These are phyloP conservation scores for Porphyrellus cyaneotinctus DNA, from an alignment of 768 basidiomycete genomes.

Conservation along the genomic window DNA sequence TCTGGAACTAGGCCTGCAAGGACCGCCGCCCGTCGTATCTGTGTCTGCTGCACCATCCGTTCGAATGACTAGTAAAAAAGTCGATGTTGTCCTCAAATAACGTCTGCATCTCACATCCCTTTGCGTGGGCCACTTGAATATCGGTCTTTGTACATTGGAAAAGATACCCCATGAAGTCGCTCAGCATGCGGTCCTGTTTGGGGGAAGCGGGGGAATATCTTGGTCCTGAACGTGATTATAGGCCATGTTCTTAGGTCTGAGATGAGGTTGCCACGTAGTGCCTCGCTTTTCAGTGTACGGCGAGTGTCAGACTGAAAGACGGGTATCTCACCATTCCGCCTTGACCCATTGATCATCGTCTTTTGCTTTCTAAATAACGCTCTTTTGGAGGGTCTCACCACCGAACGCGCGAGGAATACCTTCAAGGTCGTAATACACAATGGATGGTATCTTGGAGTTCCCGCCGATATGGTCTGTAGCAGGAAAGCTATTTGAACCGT, in stretches of 20 bases:
- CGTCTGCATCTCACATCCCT: slow-evolving; percentile 38
- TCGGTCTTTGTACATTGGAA: slow-evolving; percentile 40
- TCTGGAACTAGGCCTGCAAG: slow-evolving; percentile 38
- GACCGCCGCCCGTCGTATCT: slow-evolving; percentile 43
- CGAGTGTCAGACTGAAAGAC: background rate
- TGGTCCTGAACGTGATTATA: slow-evolving; percentile 25
- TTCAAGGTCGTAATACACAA: slow-evolving; percentile 42
- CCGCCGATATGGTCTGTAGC: slow-evolving; percentile 44
- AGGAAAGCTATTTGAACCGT: slow-evolving; percentile 38
- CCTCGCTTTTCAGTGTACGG: slow-evolving; percentile 3
- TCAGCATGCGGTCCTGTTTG: slow-evolving; percentile 41
- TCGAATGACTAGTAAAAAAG: slow-evolving; percentile 46
- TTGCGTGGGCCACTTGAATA: slow-evolving; percentile 43
- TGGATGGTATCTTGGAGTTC: slow-evolving; percentile 48
- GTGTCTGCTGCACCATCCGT: slow-evolving; percentile 45
- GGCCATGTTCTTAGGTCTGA: slow-evolving; percentile 26
- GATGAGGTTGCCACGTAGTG: slow-evolving; percentile 35
- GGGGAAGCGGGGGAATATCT: slow-evolving; percentile 42
- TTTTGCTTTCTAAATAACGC: slow-evolving; percentile 36
- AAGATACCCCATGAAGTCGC: slow-evolving; percentile 49
- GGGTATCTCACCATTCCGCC: slow-evolving; percentile 27
- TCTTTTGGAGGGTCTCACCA: slow-evolving; percentile 41
- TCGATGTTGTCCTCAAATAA: slow-evolving; percentile 40
- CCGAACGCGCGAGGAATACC: slow-evolving; percentile 42
- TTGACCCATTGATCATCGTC: slow-evolving; percentile 31